Evolutionary conservation across 1,284 basidiomycete species (phyloP), one percentile per base, ranked within the genome.

Genomic region (Ganoderma lingzhi): DNA sequence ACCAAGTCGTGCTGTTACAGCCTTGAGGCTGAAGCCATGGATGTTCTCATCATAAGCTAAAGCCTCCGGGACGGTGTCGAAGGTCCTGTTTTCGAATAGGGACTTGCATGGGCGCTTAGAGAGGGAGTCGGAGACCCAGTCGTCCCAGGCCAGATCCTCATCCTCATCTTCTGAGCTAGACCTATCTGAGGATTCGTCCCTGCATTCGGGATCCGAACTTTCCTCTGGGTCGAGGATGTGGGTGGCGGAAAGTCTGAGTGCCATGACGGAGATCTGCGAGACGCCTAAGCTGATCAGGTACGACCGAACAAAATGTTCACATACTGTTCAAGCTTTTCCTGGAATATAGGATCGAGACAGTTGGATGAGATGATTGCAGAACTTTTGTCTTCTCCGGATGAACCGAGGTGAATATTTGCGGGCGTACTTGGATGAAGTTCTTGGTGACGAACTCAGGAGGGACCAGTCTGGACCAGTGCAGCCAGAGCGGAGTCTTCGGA

Each of bases 51-150:
- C 96, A 76, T 95, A 85, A 32, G 82, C 79, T 58, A 95, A 73
- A 0, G 90, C 87, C n/a, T 87, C 88, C 61, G 88, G 80, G 17
- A 88, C 89, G 0, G 89, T 88, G 39, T 86, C 80, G 70, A 95
- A 87, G 0, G 83, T 79, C 41, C 84, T 87, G 71, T 92, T 87
- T 65, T 94, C 93, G 77, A 98, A 97, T n/a, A 98, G 85, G 0
- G 95, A 95, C 76, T 83, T 84, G 76, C 93, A 95, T 6, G 87
- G 82, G 64, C 82, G 84, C 51, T 82, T 81, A 48, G 82, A 78
- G 55, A 83, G 82, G 58, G 89, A 90, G 77, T 94, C 93, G 19
- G 90, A 92, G 12, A 87, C 83, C 93, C 93, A 95, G 77, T 95
- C 94, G 68, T 93, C 92, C 85, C 92, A 95, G 56, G 86, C 90